Percentiles rank a stretch among this genome's conserved stretches.
phyloP scores from a whole-genome alignment of 2,329 filamentous ascomycete genomes.

The Venturiaceae sp. region DNA sequence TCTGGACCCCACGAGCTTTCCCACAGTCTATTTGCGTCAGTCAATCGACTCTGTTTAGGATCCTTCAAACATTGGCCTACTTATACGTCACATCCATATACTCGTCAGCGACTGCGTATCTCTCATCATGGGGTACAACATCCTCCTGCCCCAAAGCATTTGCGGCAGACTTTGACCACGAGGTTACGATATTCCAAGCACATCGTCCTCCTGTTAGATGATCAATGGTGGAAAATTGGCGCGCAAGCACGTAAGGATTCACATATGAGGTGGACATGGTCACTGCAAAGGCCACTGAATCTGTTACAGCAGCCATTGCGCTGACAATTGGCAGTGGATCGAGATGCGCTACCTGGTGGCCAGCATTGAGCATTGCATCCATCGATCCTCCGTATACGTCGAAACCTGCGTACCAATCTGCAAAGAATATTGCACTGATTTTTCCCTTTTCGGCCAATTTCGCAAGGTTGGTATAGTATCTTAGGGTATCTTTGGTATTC shows the following conservation, averaged over 20 bases:
- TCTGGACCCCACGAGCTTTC: background rate
- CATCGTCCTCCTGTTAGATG: background rate
- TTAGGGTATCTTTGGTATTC: conserved; percentile 7
- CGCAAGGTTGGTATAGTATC: conserved; percentile 7
- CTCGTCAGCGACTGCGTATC: background rate
- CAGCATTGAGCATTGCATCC: background rate
- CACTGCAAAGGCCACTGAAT: background rate
- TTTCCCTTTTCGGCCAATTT: conserved; percentile 7
- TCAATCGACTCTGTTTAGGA: too few relatives aligned
- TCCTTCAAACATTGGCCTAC: background rate
- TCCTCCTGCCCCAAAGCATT: background rate
- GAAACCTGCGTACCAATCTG: conserved; percentile 8
- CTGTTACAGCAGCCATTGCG: background rate
- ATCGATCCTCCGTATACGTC: background rate
- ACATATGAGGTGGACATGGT: background rate
- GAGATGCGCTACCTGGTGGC: background rate
- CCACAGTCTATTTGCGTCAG: background rate
- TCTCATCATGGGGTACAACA: background rate
- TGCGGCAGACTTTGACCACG: background rate
- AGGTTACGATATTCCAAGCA: background rate
- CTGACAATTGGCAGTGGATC: background rate
- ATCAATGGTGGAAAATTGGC: background rate
- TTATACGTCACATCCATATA: background rate
- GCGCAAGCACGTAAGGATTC: background rate
- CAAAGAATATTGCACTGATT: conserved; percentile 7